A percentile compares a stretch with the other conserved stretches of the same genome.
These are phyloP conservation scores for Myxozyma udenii DNA, from an alignment of 805 yeast genomes.

Conservation along the genomic window DNA sequence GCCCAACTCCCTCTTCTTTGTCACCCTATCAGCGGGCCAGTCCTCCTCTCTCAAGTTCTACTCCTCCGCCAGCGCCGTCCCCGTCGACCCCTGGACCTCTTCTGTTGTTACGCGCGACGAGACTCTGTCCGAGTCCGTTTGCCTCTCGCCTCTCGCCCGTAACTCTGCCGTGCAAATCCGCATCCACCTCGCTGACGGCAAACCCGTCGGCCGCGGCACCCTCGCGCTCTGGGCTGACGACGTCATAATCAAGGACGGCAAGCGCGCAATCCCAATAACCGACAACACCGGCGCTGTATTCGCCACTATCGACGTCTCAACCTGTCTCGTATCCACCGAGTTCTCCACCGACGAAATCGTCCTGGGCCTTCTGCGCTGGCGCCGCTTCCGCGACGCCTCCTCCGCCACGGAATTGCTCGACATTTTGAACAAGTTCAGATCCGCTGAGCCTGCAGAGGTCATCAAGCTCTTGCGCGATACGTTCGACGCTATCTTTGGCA, in stretches of 20 bases:
- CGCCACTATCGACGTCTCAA: constrained; percentile 12
- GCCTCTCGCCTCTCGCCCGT: constrained; percentile 56
- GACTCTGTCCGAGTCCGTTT: constrained; percentile 65
- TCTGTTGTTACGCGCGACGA: constrained; percentile 71
- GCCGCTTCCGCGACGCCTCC: neutral
- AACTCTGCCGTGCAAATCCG: constrained; percentile 52
- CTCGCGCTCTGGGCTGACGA: constrained; percentile 41
- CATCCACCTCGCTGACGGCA: constrained; percentile 59
- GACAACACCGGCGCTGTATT: constrained; percentile 6
- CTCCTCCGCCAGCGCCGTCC: constrained; percentile 6
- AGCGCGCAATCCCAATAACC: constrained; percentile 1
- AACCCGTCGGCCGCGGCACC: constrained; percentile 56
- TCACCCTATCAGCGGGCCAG: constrained; percentile 11
- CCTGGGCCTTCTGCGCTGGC: constrained; percentile 24
- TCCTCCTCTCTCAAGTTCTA: constrained; percentile 8
- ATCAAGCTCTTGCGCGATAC: constrained; percentile 44
- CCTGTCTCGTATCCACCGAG: constrained; percentile 19
- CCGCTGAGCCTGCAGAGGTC: constrained; percentile 52
- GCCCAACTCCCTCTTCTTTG: constrained; percentile 10
- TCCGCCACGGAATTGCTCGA: constrained; percentile 12
- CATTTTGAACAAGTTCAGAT: constrained; percentile 35
- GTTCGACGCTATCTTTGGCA: constrained; percentile 36
- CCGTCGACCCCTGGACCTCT: constrained; percentile 43
- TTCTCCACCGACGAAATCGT: constrained; percentile 21
- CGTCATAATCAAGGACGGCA: constrained; percentile 18